phyloP scores from a whole-genome alignment of 2,329 filamentous ascomycete genomes.

The Neonectria faginata region DNA sequence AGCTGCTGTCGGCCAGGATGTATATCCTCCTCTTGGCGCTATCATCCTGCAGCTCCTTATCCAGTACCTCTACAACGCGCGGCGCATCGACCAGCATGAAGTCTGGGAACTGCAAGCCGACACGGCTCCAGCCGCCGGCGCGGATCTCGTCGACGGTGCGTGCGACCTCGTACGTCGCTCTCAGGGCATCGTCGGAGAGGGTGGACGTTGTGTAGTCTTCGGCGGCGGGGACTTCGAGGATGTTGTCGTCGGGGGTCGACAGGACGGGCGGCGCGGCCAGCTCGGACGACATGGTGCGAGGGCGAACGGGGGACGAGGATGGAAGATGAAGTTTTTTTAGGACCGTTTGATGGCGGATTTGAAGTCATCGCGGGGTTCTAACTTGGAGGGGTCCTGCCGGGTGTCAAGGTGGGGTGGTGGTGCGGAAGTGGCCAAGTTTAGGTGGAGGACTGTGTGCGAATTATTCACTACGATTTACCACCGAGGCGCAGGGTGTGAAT shows the following conservation, averaged over 20 bases:
- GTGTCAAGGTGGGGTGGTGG: constrained; percentile 49
- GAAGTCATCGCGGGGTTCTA: constrained; percentile 39
- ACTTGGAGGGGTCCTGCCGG: constrained; percentile 26
- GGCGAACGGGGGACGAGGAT: neutral
- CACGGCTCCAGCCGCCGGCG: constrained; percentile 75
- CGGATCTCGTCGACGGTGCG: constrained; percentile 82
- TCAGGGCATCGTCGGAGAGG: constrained; percentile 74
- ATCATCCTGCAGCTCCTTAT: constrained; percentile 43
- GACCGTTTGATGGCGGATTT: constrained; percentile 31
- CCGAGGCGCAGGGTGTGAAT: neutral
- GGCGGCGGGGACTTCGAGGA: constrained; percentile 65
- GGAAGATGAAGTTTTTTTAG: constrained; percentile 23
- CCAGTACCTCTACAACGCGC: constrained; percentile 74
- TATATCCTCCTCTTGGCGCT: constrained; percentile 66
- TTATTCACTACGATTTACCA: neutral
- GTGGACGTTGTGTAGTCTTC: constrained; percentile 48
- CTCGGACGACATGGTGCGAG: constrained; percentile 57
- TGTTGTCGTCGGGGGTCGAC: constrained; percentile 71
- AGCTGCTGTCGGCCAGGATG: constrained; percentile 94
- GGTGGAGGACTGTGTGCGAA: constrained; percentile 10
- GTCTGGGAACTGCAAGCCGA: constrained; percentile 97
- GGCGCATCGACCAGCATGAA: constrained; percentile 89
- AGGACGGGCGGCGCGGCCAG: constrained; percentile 68
- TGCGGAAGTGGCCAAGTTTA: constrained; percentile 26
- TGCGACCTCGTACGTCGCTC: constrained; percentile 84